A percentile compares a stretch with the other conserved stretches of the same genome.
Conservation (phyloP, 2,329 filamentous ascomycete genomes). For the Nigrospora sphaerica region DNA sequence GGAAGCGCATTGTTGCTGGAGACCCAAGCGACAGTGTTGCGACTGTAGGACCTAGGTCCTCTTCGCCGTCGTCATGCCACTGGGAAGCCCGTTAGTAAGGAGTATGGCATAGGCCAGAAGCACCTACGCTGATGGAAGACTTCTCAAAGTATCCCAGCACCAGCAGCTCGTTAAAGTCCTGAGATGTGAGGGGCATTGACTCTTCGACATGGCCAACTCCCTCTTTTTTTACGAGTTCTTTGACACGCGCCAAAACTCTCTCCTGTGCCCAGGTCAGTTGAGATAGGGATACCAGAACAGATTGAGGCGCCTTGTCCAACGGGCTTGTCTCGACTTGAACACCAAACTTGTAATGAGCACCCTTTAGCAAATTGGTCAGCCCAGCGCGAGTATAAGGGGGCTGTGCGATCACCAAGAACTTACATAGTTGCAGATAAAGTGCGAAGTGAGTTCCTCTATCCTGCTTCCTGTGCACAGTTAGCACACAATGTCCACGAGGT, state of each 20-base stretch:
- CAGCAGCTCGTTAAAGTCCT: conserved; percentile 57
- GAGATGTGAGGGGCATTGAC: conserved; percentile 17
- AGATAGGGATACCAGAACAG: conserved; percentile 41
- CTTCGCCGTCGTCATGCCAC: conserved; percentile 62
- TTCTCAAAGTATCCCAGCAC: conserved; percentile 55
- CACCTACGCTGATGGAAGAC: conserved; percentile 46
- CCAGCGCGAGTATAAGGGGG: neutral
- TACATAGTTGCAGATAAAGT: conserved; percentile 48
- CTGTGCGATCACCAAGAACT: conserved; percentile 9
- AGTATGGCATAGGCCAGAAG: neutral
- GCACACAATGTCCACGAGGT: conserved; percentile 6
- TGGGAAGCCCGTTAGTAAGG: conserved; percentile 15
- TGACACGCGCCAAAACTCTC: conserved; percentile 25
- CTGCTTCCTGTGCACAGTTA: conserved; percentile 20
- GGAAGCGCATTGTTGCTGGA: conserved; percentile 49
- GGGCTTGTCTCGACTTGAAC: conserved; percentile 43
- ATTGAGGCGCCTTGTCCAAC: conserved; percentile 39
- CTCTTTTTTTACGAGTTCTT: conserved; percentile 5
- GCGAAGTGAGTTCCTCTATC: conserved; percentile 38
- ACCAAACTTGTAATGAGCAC: conserved; percentile 61
- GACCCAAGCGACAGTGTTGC: conserved; percentile 55
- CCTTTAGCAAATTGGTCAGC: conserved; percentile 29
- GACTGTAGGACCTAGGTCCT: conserved; percentile 53
- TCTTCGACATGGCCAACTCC: neutral
- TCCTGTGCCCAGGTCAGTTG: conserved; percentile 49